Evolutionary conservation across 345 rosid genomes (phyloP).

Genomic region (Excoecaria agallocha): DNA sequence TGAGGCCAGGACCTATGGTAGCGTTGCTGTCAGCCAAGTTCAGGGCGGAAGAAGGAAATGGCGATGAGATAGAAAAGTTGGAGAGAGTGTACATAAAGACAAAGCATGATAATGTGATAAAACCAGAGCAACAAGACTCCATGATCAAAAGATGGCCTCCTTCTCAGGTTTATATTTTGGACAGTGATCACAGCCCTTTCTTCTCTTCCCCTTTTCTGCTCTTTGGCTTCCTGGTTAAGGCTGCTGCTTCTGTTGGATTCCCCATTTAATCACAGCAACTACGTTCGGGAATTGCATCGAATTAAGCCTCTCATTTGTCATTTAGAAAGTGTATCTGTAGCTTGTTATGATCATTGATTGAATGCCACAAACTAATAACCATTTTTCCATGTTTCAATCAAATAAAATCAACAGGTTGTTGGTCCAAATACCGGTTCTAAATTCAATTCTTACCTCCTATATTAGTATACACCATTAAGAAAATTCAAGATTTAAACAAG

Average conservation of each 20-base stretch:
- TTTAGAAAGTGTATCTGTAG: too few species aligned
- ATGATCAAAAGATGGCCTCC: conserved; percentile 83
- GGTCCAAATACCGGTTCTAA: too few species aligned
- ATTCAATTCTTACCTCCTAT: too few species aligned
- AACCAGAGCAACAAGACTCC: conserved; percentile 71
- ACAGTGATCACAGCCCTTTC: conserved; percentile 80
- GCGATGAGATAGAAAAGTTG: conserved; percentile 28
- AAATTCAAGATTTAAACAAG: too few species aligned
- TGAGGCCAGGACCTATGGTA: conserved; percentile 66
- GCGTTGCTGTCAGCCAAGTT: conserved; percentile 54
- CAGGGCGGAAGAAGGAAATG: conserved; percentile 22
- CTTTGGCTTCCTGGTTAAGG: conserved; percentile 65
- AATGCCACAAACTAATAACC: too few species aligned
- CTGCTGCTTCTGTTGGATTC: conserved; percentile 35
- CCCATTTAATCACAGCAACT: too few species aligned
- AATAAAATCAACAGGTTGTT: too few species aligned
- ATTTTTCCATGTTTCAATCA: too few species aligned
- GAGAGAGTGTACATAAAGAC: conserved; percentile 69
- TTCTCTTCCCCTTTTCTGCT: conserved; percentile 72
- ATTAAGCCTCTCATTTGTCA: too few species aligned
- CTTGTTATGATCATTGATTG: too few species aligned
- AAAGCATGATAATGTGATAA: conserved; percentile 53
- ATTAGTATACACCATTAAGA: too few species aligned
- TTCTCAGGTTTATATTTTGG: conserved; percentile 46
- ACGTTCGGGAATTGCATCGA: too few species aligned